These are phyloP conservation scores for Nowakowskiella sp. DNA, from an alignment of 192 early-diverging fungal genomes.

Conservation along the genomic window DNA sequence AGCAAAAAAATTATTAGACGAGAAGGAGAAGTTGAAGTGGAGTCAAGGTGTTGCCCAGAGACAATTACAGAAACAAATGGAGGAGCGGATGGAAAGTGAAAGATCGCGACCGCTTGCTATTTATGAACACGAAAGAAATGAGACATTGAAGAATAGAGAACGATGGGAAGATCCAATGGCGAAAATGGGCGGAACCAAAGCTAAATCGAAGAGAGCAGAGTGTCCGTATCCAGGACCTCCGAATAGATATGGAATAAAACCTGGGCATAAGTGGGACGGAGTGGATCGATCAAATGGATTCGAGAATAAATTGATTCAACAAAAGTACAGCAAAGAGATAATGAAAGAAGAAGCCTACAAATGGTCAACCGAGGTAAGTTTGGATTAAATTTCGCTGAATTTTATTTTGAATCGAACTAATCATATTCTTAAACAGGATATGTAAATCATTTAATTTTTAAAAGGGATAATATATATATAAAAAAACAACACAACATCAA, in stretches of 20 bases:
- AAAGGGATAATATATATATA: too few species aligned
- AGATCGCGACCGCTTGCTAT: constrained; percentile 30
- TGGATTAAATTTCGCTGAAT: too few species aligned
- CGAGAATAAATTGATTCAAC: constrained; percentile 43
- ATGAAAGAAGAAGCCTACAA: constrained; percentile 30
- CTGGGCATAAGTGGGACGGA: constrained; percentile 74
- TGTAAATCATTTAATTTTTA: too few species aligned
- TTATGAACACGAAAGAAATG: constrained; percentile 42
- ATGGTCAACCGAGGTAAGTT: constrained; percentile 42
- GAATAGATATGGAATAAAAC: constrained; percentile 62
- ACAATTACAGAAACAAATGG: constrained; percentile 16
- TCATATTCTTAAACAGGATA: too few species aligned
- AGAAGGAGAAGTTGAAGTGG: constrained; percentile 43
- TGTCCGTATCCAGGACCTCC: constrained; percentile 47
- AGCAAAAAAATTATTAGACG: constrained; percentile 26
- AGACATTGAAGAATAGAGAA: constrained; percentile 34
- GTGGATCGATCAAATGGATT: constrained; percentile 74
- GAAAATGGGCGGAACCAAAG: constrained; percentile 27
- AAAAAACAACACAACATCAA: too few species aligned
- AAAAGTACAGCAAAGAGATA: constrained; percentile 11
- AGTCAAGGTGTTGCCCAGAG: constrained; percentile 58
- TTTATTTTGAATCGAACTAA: too few species aligned
- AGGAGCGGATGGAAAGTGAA: constrained; percentile 23
- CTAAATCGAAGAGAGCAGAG: constrained; percentile 24
- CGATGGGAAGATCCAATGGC: constrained; percentile 70